A percentile compares a stretch with the other conserved stretches of the same genome.
Evolutionary conservation across 2,329 filamentous ascomycete species (phyloP).

Genomic region (Graphilbum ipis-grandicollis): DNA sequence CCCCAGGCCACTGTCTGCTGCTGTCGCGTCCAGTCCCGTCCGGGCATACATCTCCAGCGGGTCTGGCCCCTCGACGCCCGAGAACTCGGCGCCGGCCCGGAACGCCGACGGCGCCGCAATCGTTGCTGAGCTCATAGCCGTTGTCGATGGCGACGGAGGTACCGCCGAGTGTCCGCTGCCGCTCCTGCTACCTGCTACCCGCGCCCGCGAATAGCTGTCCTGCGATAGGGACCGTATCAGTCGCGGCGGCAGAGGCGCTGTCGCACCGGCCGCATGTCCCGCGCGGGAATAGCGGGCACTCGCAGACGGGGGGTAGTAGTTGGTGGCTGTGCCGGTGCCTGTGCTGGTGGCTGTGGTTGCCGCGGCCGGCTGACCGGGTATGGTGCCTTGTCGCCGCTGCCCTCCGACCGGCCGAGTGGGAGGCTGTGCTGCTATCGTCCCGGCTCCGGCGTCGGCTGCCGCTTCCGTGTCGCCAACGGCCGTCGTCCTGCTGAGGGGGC

Average conservation of each 20-base stretch:
- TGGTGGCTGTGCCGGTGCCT: not conserved
- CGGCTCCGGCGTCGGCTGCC: too few relatives aligned
- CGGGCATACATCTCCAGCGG: slow-evolving; percentile 5
- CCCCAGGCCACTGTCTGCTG: too few relatives aligned
- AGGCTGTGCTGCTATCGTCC: too few relatives aligned
- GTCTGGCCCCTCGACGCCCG: slow-evolving; percentile 6
- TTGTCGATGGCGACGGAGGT: slow-evolving; percentile 1
- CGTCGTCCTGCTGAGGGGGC: too few relatives aligned
- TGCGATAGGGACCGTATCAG: slow-evolving; percentile 6
- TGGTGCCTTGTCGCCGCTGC: slow-evolving; percentile 1
- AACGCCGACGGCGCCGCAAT: slow-evolving; percentile 5
- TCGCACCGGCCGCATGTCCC: not conserved
- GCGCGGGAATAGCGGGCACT: not conserved
- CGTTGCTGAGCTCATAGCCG: not conserved
- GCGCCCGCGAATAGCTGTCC: slow-evolving; percentile 5
- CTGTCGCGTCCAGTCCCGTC: slow-evolving; percentile 3
- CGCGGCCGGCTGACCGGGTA: not conserved
- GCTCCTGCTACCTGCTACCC: not conserved
- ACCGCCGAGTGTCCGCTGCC: not conserved
- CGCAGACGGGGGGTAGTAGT: not conserved
- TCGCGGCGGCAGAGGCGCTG: not conserved
- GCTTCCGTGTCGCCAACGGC: too few relatives aligned
- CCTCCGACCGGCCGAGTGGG: not conserved
- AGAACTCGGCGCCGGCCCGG: slow-evolving; percentile 3
- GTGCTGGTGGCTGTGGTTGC: not conserved